Base-by-base conservation (phyloP, 805 yeast species). In the Yamadazyma scolyti region DNA sequence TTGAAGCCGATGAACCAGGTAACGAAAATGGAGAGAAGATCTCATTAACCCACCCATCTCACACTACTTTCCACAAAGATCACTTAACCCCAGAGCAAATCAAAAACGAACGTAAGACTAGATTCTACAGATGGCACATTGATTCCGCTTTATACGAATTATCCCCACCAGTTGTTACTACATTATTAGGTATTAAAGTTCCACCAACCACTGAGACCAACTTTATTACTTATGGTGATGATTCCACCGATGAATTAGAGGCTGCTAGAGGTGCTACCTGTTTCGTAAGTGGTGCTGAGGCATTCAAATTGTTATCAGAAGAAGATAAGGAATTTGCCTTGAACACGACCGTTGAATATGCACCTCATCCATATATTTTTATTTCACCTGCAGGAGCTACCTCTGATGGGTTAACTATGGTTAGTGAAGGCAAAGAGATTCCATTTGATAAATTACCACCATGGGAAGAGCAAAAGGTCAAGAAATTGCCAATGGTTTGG, bases 61-160 rank as follows among this genome's bases (percentile, higher is more conserved):
- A 87, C 54, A 74, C 76, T 44, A 71, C 80, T 2, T 87, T 87
- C 73, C 96, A 87, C 61, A 79, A 79, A 44, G 60, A 69, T 9
- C 69, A 77, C 1, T 68, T 87, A 40, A 64, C 79, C 11, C 71
- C 73, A n/a, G 79, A 77, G 26, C 76, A 86, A 43, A 73, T 81
- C 40, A 73, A 66, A 62, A 30, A 51, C 1, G 65, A 73, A 15
- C 75, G 79, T 30, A 73, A 74, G 55, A 87, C 96, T 2, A 71
- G 94, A 47, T 87, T 79, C 56, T 87, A 86, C 72, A 75, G 96
- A 61, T 87, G 96, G 96, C 96, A 87, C 60, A 85, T 87, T 43
- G 96, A 87, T 58, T 80, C 93, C 21, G 96, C 96, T 4, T 69
- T 87, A 23, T 87, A 87, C 49, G 95, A 76, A 21, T 70, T 86